phyloP scores from a whole-genome alignment of 2,329 filamentous ascomycete genomes.

The Kalmusia sp. region DNA sequence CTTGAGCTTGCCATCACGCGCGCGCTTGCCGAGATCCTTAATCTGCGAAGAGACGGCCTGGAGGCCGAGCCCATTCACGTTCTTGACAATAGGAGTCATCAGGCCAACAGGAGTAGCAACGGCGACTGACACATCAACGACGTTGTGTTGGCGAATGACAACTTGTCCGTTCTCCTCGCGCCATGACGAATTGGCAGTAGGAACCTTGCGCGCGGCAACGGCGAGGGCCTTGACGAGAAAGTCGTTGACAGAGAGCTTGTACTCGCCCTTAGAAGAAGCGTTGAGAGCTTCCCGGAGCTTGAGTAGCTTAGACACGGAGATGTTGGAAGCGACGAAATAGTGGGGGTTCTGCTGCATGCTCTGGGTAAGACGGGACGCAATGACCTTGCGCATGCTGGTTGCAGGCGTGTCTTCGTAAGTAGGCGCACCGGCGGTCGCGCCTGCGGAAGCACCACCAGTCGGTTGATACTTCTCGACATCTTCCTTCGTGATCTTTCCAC shows the following conservation, averaged over 20 bases:
- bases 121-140: conserved; percentile 92
- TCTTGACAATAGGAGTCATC: conserved; percentile 96
- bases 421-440: conserved; percentile 63
- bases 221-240: conserved; percentile 97
- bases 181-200: conserved; percentile 96
- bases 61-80: conserved; percentile 85
- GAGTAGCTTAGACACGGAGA: conserved; percentile 93
- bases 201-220: conserved; percentile 89
- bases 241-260: conserved; percentile 99
- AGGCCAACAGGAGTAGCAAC: conserved; percentile 92
- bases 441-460: conserved; percentile 53
- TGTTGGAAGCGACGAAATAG: conserved; percentile 91
- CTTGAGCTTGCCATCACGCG: conserved; percentile 97
- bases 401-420: conserved; percentile 84
- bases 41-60: conserved; percentile 86
- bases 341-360: conserved; percentile 94
- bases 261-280: conserved; percentile 84
- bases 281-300: conserved; percentile 97
- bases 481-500: conserved; percentile 86
- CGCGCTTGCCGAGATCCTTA: conserved; percentile 97
- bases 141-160: conserved; percentile 90
- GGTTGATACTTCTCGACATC: conserved; percentile 89
- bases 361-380: conserved; percentile 87
- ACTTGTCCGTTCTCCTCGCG: conserved; percentile 74
- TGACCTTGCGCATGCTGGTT: conserved; percentile 96